Conservation (phyloP, 805 yeast species). For the Grigorovia transvaalensis region DNA sequence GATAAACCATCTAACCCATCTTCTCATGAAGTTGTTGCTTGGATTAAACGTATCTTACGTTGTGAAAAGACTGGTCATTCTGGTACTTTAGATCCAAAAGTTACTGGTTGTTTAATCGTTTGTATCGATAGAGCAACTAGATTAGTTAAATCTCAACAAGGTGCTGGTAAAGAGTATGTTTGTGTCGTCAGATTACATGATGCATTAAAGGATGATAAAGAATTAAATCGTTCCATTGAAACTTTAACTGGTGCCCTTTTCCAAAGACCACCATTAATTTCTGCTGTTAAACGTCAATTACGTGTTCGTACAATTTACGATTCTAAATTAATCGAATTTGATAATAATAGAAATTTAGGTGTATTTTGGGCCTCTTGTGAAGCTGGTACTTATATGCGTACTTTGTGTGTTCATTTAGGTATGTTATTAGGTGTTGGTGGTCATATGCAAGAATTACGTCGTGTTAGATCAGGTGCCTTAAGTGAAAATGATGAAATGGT, state of each 20-base stretch:
- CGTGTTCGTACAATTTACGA: conserved; percentile 97
- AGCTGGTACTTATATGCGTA: conserved; percentile 99
- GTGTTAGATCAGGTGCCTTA: conserved; percentile 96
- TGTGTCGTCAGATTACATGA: conserved; percentile 95
- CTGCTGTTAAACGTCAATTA: conserved; percentile 97
- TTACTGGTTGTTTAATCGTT: conserved; percentile 96
- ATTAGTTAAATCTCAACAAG: conserved; percentile 96
- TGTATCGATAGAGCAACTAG: conserved; percentile 98
- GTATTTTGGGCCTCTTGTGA: conserved; percentile 99
- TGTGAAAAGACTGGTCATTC: conserved; percentile 98
- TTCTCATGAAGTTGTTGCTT: conserved; percentile 98
- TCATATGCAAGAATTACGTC: conserved; percentile 99
- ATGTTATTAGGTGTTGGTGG: conserved; percentile 98
- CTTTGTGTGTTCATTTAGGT: conserved; percentile 96
- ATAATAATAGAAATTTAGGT: conserved; percentile 86
- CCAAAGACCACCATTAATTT: conserved; percentile 98
- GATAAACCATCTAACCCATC: conserved; percentile 98
- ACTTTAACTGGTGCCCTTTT: conserved; percentile 96
- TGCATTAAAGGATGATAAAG: conserved; percentile 81
- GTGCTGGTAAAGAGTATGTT: conserved; percentile 99
- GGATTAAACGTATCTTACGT: conserved; percentile 94
- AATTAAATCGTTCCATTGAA: conserved; percentile 77
- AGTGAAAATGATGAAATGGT: conserved; percentile 85
- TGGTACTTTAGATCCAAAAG: conserved; percentile 97
- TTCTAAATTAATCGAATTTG: conserved; percentile 90